Base-by-base conservation (phyloP, 345 rosid species). In the Eucalyptus marginata region DNA sequence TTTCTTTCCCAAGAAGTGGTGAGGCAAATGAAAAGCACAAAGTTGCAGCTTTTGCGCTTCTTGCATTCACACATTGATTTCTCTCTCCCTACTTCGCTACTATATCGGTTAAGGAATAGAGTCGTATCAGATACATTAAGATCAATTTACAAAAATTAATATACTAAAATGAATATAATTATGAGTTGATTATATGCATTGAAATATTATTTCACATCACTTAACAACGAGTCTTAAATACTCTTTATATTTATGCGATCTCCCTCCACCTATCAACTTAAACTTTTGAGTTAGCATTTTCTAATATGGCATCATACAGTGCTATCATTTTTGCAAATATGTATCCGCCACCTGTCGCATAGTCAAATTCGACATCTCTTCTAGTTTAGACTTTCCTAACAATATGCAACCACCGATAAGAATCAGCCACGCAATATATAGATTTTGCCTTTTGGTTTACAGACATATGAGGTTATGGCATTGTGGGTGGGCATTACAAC, bases 221-320 rank as follows among this genome's bases (percentile, higher is more conserved):
- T 56, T 56, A 24, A 56, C 13, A 56, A 24, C 1, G 13, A 24
- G 12, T 56, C 13, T 22, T 56, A 22, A 56, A 56, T 22, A 56
- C 29, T 56, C 13, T 56, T 56, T 24, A 56, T 56, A 56, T 56
- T 25, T 22, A 2, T 56, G 3, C 1, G 6, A 25, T 24, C 62
- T 0, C 6, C 13, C 6, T 56, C 5, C 1, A 56, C 3, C 3
- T 2, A 56, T 1, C 2, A 56, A 0, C 9, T 22, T 56, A 24
- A 56, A 24, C 29, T 56, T 24, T 56, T 24, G 13, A 0, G 6
- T 24, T 56, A 25, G 12, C 5, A 0, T 24, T 56, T 56, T 22
- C 29, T 56, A 56, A 56, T 2, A 10, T 24, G 1, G 0, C 24
- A 56, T 56, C 29, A 56, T 22, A 56, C 13, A 2, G 3, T 56